phyloP scores from a whole-genome alignment of 768 basidiomycete species.

The Neoboletus magnificus region DNA sequence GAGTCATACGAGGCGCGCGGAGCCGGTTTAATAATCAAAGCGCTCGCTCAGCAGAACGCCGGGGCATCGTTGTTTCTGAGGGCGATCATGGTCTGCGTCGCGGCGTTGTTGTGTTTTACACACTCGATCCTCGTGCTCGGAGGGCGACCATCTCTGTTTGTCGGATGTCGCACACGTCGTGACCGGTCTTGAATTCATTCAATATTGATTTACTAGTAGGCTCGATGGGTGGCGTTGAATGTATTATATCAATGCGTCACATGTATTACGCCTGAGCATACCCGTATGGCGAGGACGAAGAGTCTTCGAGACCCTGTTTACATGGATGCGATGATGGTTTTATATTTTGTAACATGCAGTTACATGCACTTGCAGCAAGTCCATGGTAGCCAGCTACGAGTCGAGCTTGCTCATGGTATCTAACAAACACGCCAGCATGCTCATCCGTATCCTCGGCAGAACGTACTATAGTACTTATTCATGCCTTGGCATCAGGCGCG shows the following conservation, averaged over 20 bases:
- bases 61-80: conserved; percentile 7
- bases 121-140: conserved; percentile 5
- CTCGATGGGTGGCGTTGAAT: neutral
- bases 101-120: neutral
- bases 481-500: conserved; percentile 13
- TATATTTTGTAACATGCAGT: conserved; percentile 5
- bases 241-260: neutral
- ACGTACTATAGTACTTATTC: conserved; percentile 6
- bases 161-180: neutral
- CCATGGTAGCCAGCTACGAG: conserved; percentile 35
- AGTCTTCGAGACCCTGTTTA: neutral
- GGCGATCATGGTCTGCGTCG: neutral
- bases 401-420: conserved; percentile 17
- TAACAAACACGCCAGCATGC: conserved; percentile 1
- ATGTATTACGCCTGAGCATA: neutral
- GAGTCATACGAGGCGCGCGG: neutral
- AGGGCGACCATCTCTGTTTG: neutral
- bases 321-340: neutral
- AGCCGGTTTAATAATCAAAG: conserved; percentile 16
- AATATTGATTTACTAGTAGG: no score
- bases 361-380: conserved; percentile 13
- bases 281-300: neutral
- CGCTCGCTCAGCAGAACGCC: conserved; percentile 1
- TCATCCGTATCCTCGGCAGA: neutral
- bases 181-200: neutral